Percentiles rank a stretch among this genome's conserved stretches.
These are phyloP conservation scores for Alloteropsis semialata DNA, from an alignment of 176 grass and related monocot genomes.

Conservation along the genomic window DNA sequence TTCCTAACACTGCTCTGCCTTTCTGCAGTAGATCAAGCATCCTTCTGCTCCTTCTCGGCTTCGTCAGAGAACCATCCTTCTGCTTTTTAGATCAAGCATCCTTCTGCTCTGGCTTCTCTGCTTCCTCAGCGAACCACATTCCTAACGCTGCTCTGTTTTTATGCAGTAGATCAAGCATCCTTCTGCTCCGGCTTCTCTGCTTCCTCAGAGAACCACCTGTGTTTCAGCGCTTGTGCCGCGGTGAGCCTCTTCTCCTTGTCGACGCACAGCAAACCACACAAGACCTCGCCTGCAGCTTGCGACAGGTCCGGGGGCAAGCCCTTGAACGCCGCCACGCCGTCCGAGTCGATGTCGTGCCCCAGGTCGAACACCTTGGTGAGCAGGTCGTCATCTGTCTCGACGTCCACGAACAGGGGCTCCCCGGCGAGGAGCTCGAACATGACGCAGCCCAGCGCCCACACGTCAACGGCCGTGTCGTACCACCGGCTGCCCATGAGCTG, in stretches of 20 bases:
- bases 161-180: no score
- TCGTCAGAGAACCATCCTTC: no score
- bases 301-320: neutral
- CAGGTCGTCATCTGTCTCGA: neutral
- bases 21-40: neutral
- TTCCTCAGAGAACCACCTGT: neutral
- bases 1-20: neutral
- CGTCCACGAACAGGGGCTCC: slow-evolving; percentile 16
- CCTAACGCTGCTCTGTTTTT: no score
- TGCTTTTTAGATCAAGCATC: neutral
- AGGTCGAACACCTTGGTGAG: neutral
- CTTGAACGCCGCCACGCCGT: neutral
- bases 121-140: neutral
- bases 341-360: neutral
- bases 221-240: neutral
- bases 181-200: no score
- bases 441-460: neutral
- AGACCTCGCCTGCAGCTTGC: slow-evolving; percentile 16
- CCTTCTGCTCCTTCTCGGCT: neutral
- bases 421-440: slow-evolving; percentile 14
- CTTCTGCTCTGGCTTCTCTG: neutral
- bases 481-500: neutral
- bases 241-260: slow-evolving; percentile 4
- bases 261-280: slow-evolving; percentile 38
- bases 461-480: neutral